Conservation (phyloP, 208 protist species). For the Trypanosoma grayi region DNA sequence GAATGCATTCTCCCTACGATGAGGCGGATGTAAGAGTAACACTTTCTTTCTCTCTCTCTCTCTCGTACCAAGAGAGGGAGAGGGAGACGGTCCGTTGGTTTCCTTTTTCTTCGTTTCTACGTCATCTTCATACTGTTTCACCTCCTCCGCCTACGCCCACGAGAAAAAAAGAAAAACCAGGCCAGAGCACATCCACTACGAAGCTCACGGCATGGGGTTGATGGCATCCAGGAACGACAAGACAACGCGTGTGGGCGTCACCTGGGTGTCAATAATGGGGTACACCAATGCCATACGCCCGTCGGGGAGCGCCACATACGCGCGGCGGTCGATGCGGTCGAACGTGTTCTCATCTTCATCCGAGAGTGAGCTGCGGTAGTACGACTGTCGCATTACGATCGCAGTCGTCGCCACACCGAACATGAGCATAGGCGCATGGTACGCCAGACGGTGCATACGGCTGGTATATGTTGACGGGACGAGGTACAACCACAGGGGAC, state of each 20-base stretch:
- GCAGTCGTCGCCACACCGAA: slow-evolving; percentile 67
- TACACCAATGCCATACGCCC: slow-evolving; percentile 91
- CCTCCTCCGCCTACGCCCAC: too few species aligned
- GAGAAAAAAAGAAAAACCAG: too few species aligned
- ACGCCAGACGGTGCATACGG: slow-evolving; percentile 60
- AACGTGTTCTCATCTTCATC: slow-evolving; percentile 80
- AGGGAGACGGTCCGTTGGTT: too few species aligned
- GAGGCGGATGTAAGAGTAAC: too few species aligned
- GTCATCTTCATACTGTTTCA: background rate
- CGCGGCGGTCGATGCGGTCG: slow-evolving; percentile 87
- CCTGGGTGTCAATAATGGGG: slow-evolving; percentile 82
- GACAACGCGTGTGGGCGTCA: slow-evolving; percentile 70
- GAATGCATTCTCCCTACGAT: too few species aligned
- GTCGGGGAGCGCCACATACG: slow-evolving; percentile 88
- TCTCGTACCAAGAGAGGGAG: too few species aligned
- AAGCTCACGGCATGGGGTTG: slow-evolving; percentile 85
- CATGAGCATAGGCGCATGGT: slow-evolving; percentile 67
- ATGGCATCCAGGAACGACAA: slow-evolving; percentile 80
- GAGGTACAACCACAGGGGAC: slow-evolving; percentile 75
- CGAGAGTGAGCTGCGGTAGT: slow-evolving; percentile 78
- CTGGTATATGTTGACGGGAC: slow-evolving; percentile 73
- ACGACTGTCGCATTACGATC: slow-evolving; percentile 80
- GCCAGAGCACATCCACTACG: too few species aligned
- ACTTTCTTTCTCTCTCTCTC: too few species aligned
- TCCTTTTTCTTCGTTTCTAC: slow-evolving; percentile 4